Evolutionary conservation across 331 rosid genomes (phyloP).

Genomic region (Rhamnella rubrinervis): DNA sequence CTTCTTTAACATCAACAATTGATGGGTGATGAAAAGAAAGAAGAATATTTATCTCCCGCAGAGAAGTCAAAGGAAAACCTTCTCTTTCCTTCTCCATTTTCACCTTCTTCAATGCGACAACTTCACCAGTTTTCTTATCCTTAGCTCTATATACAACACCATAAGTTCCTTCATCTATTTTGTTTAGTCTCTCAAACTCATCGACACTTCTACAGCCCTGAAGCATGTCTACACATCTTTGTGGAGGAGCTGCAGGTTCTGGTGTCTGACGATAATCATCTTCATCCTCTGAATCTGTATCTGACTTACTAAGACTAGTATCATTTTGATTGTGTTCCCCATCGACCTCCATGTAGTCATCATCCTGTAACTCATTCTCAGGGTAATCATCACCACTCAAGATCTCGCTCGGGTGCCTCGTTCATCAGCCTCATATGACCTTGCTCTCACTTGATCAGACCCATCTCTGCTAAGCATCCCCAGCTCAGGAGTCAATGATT

Average conservation of each 20-base stretch:
- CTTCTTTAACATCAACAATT: slow-evolving; percentile 95
- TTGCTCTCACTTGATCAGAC: slow-evolving; percentile 45
- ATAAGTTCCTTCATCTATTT: slow-evolving; percentile 94
- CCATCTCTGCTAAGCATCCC: slow-evolving; percentile 60
- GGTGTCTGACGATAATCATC: slow-evolving; percentile 45
- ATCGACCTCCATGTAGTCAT: slow-evolving; percentile 65
- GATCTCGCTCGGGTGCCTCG: slow-evolving; percentile 45
- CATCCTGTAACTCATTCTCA: slow-evolving; percentile 55
- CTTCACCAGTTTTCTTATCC: slow-evolving; percentile 82
- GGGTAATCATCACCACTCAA: slow-evolving; percentile 56
- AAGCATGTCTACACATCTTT: slow-evolving; percentile 82
- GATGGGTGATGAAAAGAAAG: slow-evolving; percentile 92
- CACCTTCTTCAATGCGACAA: slow-evolving; percentile 96
- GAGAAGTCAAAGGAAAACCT: slow-evolving; percentile 92
- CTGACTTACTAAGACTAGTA: slow-evolving; percentile 46
- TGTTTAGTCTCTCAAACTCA: slow-evolving; percentile 93
- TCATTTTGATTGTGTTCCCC: slow-evolving; percentile 45
- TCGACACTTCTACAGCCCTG: slow-evolving; percentile 97
- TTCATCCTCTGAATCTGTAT: slow-evolving; percentile 61
- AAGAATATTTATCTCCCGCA: slow-evolving; percentile 95
- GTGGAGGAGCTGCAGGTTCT: slow-evolving; percentile 59
- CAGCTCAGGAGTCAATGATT: slow-evolving; percentile 53
- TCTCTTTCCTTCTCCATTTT: slow-evolving; percentile 98
- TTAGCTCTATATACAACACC: slow-evolving; percentile 95
- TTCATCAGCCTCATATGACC: slow-evolving; percentile 69